Percentiles rank a stretch among this genome's conserved stretches.
Evolutionary conservation across 2,329 filamentous ascomycete species (phyloP).

Genomic region (Boeremia lycopersici): DNA sequence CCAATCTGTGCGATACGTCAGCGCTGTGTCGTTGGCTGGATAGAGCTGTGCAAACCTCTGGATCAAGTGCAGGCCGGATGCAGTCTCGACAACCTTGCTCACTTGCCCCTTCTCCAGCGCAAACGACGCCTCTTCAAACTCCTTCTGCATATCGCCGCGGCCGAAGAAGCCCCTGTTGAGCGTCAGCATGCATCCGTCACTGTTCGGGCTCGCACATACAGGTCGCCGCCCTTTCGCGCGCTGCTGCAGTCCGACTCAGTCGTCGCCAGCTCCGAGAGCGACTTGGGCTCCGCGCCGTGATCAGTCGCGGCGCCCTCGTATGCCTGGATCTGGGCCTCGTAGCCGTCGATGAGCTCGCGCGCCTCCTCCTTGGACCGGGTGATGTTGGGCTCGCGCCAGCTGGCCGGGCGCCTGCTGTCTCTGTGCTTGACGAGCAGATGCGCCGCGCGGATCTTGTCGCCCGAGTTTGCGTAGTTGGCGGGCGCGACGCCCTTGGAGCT

Average conservation of each 20-base stretch:
- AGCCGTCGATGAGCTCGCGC: slow-evolving; percentile 72
- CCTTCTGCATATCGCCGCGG: slow-evolving; percentile 95
- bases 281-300: slow-evolving; percentile 27
- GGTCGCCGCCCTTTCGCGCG: slow-evolving; percentile 88
- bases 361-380: slow-evolving; percentile 89
- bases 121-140: slow-evolving; percentile 97
- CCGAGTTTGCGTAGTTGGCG: slow-evolving; percentile 45
- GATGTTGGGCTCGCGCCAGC: slow-evolving; percentile 91
- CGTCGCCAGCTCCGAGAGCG: slow-evolving; percentile 80
- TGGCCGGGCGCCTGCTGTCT: slow-evolving; percentile 84
- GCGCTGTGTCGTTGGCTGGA: not conserved
- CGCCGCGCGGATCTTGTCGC: slow-evolving; percentile 88
- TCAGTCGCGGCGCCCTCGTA: slow-evolving; percentile 57
- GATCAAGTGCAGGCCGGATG: slow-evolving; percentile 93
- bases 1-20: slow-evolving; percentile 12
- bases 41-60: slow-evolving; percentile 69
- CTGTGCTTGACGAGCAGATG: slow-evolving; percentile 94
- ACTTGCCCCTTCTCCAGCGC: slow-evolving; percentile 85
- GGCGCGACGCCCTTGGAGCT: slow-evolving; percentile 59
- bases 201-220: slow-evolving; percentile 59
- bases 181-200: slow-evolving; percentile 5
- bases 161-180: slow-evolving; percentile 80
- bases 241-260: slow-evolving; percentile 96
- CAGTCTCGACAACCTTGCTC: slow-evolving; percentile 86
- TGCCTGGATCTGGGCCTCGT: slow-evolving; percentile 77